Base-by-base conservation (phyloP, 1,284 basidiomycete species). In the Testicularia cyperi region DNA sequence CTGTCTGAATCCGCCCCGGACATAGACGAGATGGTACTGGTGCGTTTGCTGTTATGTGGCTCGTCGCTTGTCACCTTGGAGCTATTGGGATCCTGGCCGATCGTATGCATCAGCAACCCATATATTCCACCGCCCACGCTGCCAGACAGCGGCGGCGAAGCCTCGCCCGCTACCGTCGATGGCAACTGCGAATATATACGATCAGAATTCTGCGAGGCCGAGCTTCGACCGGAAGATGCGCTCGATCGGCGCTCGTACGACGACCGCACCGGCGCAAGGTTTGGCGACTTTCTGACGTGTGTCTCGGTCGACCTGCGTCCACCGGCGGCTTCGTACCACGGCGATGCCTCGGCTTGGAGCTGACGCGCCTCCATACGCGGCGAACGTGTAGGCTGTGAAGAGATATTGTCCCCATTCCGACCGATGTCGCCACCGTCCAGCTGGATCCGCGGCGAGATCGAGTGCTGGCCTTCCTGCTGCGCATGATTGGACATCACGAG, bases 241-340 rank as follows among this genome's bases (percentile, higher is more conserved):
- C 54, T 57, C 28, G 29, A 15, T 20, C 46, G 26, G 26, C 26
- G 26, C 32, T 14, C 39, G 32, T 20, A 14, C 26, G 5, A 1
- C 37, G 4, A 27, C 36, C 16, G 14, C 15, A 2, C n/a, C n/a
- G 26, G 30, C 18, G 14, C 12, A 0, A 35, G 23, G 9, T 31
- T 39, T 21, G 48, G 41, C 9, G 44, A 47, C 5, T 32, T 30
- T 8, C 20, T 23, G 6, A 22, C 19, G 6, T 6, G 6, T 6
- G 8, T 12, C 21, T 35, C 33, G 6, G 16, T 12, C 6, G 33
- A 21, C 16, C 13, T 7, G 33, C 33, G 12, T 3, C 54, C 55
- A 4, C 47, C 54, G 0, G 45, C 56, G 2, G 56, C 56, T 10
- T 29, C 43, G 14, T 20, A 41, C 57, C 51, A 54, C 18, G 45